These are phyloP conservation scores for Papiliotrema flavescens DNA, from an alignment of 1,284 basidiomycete species.

Conservation along the genomic window DNA sequence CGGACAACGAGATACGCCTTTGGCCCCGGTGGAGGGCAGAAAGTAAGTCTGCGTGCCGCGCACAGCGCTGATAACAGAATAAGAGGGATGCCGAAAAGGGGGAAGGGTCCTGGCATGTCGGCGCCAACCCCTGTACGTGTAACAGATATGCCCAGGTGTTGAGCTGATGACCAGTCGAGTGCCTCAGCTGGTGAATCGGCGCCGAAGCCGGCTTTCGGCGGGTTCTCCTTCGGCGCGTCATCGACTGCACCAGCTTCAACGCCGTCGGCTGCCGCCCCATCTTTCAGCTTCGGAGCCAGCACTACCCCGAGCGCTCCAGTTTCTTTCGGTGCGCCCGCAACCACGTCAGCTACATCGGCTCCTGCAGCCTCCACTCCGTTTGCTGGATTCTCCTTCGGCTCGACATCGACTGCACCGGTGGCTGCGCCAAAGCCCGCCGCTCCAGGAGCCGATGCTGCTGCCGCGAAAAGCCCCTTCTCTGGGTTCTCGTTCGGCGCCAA, in stretches of 20 bases:
- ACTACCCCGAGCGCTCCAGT: background rate
- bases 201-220: slow-evolving; percentile 8
- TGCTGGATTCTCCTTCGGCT: slow-evolving; percentile 24
- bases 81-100: slow-evolving; percentile 47
- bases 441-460: background rate
- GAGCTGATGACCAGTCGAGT: background rate
- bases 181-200: slow-evolving; percentile 3
- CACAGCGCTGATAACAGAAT: slow-evolving; percentile 35
- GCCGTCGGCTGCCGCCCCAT: background rate
- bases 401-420: background rate
- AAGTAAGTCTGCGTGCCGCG: slow-evolving; percentile 22
- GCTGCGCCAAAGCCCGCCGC: slow-evolving; percentile 7
- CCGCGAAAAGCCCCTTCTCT: slow-evolving; percentile 1
- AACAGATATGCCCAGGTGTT: background rate
- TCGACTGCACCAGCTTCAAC: slow-evolving; percentile 14
- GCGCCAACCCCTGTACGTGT: background rate
- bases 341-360: slow-evolving; percentile 4
- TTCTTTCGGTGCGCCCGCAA: slow-evolving; percentile 4
- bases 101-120: slow-evolving; percentile 16
- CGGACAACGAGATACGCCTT: slow-evolving; percentile 26
- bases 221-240: slow-evolving; percentile 19
- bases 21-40: slow-evolving; percentile 38
- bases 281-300: background rate
- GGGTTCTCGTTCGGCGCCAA: slow-evolving; percentile 4
- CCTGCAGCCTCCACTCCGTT: slow-evolving; percentile 17